These are phyloP conservation scores for Colletotrichum limetticola DNA, from an alignment of 2,329 filamentous ascomycete species.

Conservation along the genomic window DNA sequence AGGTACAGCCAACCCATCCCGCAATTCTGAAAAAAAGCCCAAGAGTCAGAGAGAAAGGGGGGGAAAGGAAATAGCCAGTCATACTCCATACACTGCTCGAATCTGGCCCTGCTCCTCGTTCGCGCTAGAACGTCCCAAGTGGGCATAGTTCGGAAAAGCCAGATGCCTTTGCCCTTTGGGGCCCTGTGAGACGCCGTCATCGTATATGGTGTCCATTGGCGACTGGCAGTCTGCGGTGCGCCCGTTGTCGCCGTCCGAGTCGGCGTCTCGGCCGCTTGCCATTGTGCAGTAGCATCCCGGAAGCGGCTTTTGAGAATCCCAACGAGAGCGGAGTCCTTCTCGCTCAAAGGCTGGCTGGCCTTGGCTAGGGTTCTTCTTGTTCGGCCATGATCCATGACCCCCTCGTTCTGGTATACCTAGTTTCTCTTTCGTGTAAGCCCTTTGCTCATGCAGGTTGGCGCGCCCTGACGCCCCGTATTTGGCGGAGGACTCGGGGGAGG, in stretches of 20 bases:
- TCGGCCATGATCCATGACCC: neutral
- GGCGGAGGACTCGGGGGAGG: constrained; percentile 6
- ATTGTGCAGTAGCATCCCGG: constrained; percentile 15
- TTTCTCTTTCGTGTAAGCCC: neutral
- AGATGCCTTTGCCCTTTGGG: neutral
- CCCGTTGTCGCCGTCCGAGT: constrained; percentile 30
- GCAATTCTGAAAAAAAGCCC: neutral
- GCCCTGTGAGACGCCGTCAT: constrained; percentile 28
- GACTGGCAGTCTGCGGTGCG: constrained; percentile 19
- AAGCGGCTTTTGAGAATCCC: constrained; percentile 23
- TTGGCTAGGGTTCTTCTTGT: neutral
- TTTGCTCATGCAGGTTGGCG: constrained; percentile 24
- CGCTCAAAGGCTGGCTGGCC: neutral
- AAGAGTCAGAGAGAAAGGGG: neutral
- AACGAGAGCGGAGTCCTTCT: constrained; percentile 13
- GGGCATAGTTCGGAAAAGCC: constrained; percentile 19
- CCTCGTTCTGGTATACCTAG: no score
- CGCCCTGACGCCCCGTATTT: constrained; percentile 25
- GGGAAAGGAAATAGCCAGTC: neutral
- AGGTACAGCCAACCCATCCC: neutral
- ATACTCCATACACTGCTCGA: constrained; percentile 17
- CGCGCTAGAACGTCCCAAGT: constrained; percentile 17
- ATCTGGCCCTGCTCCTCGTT: neutral
- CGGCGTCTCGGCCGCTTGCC: constrained; percentile 20
- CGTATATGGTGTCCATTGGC: constrained; percentile 6